A percentile compares a stretch with the other conserved stretches of the same genome.
These are phyloP conservation scores for Monotropa hypopitys DNA, from an alignment of 179 eudicot genomes.

Conservation along the genomic window DNA sequence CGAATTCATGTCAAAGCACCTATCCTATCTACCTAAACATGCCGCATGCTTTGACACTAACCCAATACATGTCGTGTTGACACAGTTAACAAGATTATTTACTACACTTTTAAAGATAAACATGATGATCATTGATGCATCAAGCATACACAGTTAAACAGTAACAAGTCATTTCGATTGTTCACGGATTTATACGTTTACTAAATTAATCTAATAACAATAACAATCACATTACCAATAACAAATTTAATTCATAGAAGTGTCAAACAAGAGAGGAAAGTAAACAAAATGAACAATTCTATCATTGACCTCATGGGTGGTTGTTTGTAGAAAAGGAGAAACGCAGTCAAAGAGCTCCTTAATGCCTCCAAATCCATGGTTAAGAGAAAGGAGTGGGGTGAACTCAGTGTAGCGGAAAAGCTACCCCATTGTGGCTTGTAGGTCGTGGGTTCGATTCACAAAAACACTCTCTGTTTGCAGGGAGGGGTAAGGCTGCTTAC, in stretches of 20 bases:
- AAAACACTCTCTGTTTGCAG: too few relatives aligned
- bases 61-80: neutral
- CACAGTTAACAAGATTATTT: neutral
- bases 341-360: neutral
- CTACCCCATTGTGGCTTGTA: too few relatives aligned
- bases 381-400: neutral
- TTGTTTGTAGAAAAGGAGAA: neutral
- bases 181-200: neutral
- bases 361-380: neutral
- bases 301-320: neutral
- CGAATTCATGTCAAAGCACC: neutral
- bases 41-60: neutral
- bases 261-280: neutral
- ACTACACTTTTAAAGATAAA: neutral
- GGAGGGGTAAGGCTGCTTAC: too few relatives aligned
- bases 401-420: too few relatives aligned
- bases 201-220: too few relatives aligned
- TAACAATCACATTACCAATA: neutral
- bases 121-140: neutral
- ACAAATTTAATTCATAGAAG: too few relatives aligned
- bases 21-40: neutral
- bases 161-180: neutral
- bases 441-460: too few relatives aligned
- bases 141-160: neutral
- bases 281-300: neutral